Percentiles rank a stretch among this genome's conserved stretches.
Conservation (phyloP, 805 yeast species). For the Candida boleticola region DNA sequence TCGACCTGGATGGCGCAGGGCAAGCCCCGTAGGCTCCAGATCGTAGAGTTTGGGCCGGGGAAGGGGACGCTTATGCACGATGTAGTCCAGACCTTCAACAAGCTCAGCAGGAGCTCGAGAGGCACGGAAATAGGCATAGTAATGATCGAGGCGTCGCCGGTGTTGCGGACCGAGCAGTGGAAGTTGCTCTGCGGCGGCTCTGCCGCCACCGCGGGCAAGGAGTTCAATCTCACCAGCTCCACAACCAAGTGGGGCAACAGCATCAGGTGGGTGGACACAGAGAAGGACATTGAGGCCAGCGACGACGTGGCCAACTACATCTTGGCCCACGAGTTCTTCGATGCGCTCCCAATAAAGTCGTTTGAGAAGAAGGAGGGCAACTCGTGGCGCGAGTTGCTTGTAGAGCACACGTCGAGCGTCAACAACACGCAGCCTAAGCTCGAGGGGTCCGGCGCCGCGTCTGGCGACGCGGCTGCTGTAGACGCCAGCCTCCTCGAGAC, state of each 20-base stretch:
- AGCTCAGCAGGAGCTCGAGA: slow-evolving; percentile 26
- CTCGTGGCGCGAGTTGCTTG: slow-evolving; percentile 71
- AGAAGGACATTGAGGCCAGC: slow-evolving; percentile 39
- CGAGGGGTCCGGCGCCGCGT: slow-evolving; percentile 7
- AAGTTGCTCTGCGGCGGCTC: slow-evolving; percentile 42
- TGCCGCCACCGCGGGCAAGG: slow-evolving; percentile 4
- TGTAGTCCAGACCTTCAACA: slow-evolving; percentile 47
- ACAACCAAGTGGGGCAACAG: slow-evolving; percentile 50
- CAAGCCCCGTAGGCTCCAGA: slow-evolving; percentile 45
- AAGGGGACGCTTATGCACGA: slow-evolving; percentile 77
- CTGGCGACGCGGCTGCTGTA: background rate
- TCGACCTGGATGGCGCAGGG: slow-evolving; percentile 58
- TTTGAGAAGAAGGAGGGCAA: slow-evolving; percentile 62
- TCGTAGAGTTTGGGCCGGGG: slow-evolving; percentile 86
- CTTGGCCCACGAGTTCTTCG: slow-evolving; percentile 84
- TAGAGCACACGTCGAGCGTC: slow-evolving; percentile 50
- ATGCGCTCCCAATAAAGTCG: slow-evolving; percentile 77
- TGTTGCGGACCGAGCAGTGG: slow-evolving; percentile 58
- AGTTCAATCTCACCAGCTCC: slow-evolving; percentile 26
- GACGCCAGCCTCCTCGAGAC: slow-evolving; percentile 15
- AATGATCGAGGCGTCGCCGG: slow-evolving; percentile 70
- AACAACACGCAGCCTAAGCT: slow-evolving; percentile 25
- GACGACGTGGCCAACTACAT: slow-evolving; percentile 51
- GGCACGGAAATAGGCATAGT: slow-evolving; percentile 41
- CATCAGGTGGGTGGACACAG: slow-evolving; percentile 62